A percentile compares a stretch with the other conserved stretches of the same genome.
phyloP scores from a whole-genome alignment of 129 eudicot species.

The Arctium lappa region DNA sequence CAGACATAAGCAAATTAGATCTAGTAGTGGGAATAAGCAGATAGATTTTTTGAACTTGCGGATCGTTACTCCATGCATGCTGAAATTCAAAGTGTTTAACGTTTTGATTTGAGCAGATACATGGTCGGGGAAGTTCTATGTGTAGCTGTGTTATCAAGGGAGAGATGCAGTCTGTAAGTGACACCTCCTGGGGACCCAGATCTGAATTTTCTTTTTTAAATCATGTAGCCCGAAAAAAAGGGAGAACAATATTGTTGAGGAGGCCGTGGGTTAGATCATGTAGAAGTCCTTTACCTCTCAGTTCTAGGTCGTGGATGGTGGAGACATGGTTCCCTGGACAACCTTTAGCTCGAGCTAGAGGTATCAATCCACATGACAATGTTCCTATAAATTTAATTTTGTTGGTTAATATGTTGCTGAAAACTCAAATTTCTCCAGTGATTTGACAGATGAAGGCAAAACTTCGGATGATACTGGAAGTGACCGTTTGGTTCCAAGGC shows the following conservation, averaged over 20 bases:
- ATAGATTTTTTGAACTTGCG: neutral
- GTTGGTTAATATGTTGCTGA: conserved; percentile 52
- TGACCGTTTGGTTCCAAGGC: conserved; percentile 42
- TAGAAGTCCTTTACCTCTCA: conserved; percentile 33
- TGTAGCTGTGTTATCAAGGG: conserved; percentile 38
- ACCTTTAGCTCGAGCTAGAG: conserved; percentile 44
- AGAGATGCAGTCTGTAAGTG: conserved; percentile 45
- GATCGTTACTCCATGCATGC: neutral
- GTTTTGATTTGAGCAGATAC: conserved; percentile 37
- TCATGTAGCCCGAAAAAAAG: conserved; percentile 32
- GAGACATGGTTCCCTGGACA: conserved; percentile 42
- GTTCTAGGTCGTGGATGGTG: conserved; percentile 42
- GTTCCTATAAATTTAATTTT: neutral
- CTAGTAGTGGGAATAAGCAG: too few relatives aligned
- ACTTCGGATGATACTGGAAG: conserved; percentile 30
- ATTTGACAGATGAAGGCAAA: conserved; percentile 73
- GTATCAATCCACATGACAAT: conserved; percentile 36
- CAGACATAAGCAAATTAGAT: too few relatives aligned
- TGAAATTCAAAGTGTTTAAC: neutral
- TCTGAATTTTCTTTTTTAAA: conserved; percentile 37
- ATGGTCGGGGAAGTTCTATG: conserved; percentile 28
- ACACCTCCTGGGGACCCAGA: conserved; percentile 29
- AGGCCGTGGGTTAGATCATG: conserved; percentile 37
- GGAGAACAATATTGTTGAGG: conserved; percentile 30
- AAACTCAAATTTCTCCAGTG: conserved; percentile 95